Base-by-base conservation (phyloP, 2,329 filamentous ascomycete species). In the Talaromyces amestolkiae region DNA sequence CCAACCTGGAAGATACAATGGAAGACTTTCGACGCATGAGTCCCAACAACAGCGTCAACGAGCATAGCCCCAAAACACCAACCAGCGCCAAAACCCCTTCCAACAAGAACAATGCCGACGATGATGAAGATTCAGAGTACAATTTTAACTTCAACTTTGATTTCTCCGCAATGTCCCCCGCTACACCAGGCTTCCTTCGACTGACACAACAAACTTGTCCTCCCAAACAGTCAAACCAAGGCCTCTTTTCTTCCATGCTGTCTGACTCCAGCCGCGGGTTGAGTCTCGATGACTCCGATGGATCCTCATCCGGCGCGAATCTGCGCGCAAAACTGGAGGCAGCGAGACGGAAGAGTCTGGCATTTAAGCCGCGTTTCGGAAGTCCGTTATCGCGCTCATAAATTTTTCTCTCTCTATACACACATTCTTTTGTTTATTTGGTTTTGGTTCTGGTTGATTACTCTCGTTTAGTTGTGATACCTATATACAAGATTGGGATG, bases 301-400 rank as follows among this genome's bases (percentile, higher is more conserved):
- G 3, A 11, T 56, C 61, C 13, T 17, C 56, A 2, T 54, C 47
- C 1, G 75, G 75, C 47, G 74, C 76, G 24, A 73, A 75, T 19
- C 81, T 90, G 64, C 79, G 87, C 67, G 83, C 86, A 77, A 83
- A 87, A 58, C 79, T 93, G 67, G 87, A 91, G 83, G 87, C 89
- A 11, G 90, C 90, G 0, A 83, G 90, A 67, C 84, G 91, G 67
- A 92, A 91, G 85, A 94, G 89, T 73, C 75, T 92, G 76, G 89
- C 91, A 73, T 92, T 89, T 80, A 89, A 89, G 37, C 91, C 91
- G 35, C 90, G 90, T 78, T 80, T 92, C 65, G 88, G 85, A 19
- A 93, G 91, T 75, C 91, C 91, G 2, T 78, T 93, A 37, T 58
- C 47, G n/a, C 51, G 51, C 17, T 54, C 43, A 47, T 66, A 39